Evolutionary conservation across 1,284 basidiomycete genomes (phyloP).

Genomic region (Ceratobasidium sp.): DNA sequence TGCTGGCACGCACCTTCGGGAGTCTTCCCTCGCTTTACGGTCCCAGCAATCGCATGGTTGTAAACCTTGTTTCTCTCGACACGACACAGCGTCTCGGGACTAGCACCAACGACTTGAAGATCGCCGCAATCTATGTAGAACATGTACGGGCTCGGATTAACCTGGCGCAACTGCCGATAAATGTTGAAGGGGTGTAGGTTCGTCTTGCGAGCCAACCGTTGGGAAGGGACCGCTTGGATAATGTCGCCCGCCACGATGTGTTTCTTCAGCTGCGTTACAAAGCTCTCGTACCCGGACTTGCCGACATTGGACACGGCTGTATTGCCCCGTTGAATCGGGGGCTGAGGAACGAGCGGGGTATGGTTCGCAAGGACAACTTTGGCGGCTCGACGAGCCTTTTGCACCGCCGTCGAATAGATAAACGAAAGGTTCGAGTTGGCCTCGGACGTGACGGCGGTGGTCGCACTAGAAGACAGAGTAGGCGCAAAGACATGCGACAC

Average conservation of each 20-base stretch:
- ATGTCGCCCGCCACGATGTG: slow-evolving; percentile 97
- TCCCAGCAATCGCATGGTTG: slow-evolving; percentile 99
- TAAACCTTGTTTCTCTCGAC: slow-evolving; percentile 93
- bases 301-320: slow-evolving; percentile 89
- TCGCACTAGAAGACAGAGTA: slow-evolving; percentile 59
- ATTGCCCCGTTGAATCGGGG: slow-evolving; percentile 66
- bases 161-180: slow-evolving; percentile 90
- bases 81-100: slow-evolving; percentile 97
- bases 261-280: slow-evolving; percentile 93
- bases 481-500: slow-evolving; percentile 96
- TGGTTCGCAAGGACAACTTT: slow-evolving; percentile 69
- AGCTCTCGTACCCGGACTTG: slow-evolving; percentile 90
- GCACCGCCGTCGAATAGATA: slow-evolving; percentile 84
- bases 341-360: slow-evolving; percentile 71
- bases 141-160: slow-evolving; percentile 99
- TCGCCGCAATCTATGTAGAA: slow-evolving; percentile 97
- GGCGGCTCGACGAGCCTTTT: slow-evolving; percentile 81
- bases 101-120: slow-evolving; percentile 94
- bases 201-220: slow-evolving; percentile 88
- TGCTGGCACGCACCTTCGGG: slow-evolving; percentile 71
- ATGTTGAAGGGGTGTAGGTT: slow-evolving; percentile 97
- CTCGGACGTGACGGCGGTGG: slow-evolving; percentile 58
- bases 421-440: slow-evolving; percentile 70
- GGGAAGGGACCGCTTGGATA: slow-evolving; percentile 98
- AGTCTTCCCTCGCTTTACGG: slow-evolving; percentile 88